Conservation (phyloP, 2,329 filamentous ascomycete species). For the Trichophyton benhamiae region DNA sequence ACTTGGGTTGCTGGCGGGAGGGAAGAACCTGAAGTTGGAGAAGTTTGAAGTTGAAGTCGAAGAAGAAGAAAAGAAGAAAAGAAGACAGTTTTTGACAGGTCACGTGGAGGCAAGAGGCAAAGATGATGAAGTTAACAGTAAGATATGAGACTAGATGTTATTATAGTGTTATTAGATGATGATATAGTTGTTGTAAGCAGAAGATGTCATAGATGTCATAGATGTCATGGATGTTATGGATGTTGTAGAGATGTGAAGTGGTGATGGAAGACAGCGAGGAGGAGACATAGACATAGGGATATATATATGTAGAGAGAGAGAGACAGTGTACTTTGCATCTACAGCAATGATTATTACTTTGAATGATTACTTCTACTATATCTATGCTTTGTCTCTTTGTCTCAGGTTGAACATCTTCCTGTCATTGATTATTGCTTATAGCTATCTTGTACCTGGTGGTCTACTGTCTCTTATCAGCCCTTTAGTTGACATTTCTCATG, state of each 20-base stretch:
- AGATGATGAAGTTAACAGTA: neutral
- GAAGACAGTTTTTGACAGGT: neutral
- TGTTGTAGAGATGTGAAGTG: neutral
- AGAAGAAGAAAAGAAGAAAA: neutral
- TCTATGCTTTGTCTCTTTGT: too few relatives aligned
- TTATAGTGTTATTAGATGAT: neutral
- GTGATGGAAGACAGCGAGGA: too few relatives aligned
- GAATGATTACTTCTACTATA: too few relatives aligned
- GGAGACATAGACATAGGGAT: too few relatives aligned
- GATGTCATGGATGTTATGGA: neutral
- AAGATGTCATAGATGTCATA: neutral
- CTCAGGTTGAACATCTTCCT: too few relatives aligned
- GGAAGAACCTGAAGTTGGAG: constrained; percentile 11
- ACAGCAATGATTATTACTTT: too few relatives aligned
- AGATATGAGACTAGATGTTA: neutral
- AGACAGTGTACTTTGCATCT: too few relatives aligned
- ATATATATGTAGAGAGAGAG: too few relatives aligned
- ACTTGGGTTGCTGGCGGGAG: neutral
- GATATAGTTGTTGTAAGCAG: neutral
- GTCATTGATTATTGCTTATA: too few relatives aligned
- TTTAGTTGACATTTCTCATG: too few relatives aligned
- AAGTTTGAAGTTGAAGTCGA: constrained; percentile 12
- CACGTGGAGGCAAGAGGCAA: neutral
- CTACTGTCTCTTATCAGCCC: too few relatives aligned
- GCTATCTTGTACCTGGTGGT: too few relatives aligned